These are phyloP conservation scores for Dunaliella salina DNA, from an alignment of 163 green algal genomes.

Conservation along the genomic window DNA sequence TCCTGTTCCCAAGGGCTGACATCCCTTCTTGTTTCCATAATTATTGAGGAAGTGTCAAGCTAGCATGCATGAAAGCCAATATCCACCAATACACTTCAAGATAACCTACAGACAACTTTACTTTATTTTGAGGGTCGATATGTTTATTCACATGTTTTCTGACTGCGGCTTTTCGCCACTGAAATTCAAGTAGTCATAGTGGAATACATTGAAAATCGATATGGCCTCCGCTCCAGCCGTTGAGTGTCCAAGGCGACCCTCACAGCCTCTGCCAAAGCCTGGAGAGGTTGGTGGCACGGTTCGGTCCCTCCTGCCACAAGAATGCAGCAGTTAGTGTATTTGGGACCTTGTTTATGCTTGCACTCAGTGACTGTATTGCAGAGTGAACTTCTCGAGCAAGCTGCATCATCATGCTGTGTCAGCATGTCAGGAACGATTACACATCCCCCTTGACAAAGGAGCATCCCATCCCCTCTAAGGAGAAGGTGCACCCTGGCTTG, in stretches of 20 bases:
- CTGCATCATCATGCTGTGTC: not conserved
- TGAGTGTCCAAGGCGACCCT: not conserved
- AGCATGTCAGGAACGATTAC: not conserved
- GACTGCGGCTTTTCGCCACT: not conserved
- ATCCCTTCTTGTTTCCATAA: not conserved
- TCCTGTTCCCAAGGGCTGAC: slow-evolving; percentile 24
- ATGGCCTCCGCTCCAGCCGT: not conserved
- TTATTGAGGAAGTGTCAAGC: too few relatives aligned
- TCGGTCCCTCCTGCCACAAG: too few relatives aligned
- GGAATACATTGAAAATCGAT: not conserved
- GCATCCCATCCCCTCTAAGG: not conserved
- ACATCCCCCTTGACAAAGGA: not conserved
- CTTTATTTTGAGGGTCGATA: not conserved
- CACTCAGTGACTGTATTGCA: not conserved
- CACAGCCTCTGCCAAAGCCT: not conserved
- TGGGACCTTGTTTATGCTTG: not conserved
- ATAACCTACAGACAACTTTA: not conserved
- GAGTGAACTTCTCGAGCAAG: not conserved
- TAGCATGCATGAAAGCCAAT: not conserved
- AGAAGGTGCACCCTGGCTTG: slow-evolving; percentile 16
- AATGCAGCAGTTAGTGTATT: too few relatives aligned
- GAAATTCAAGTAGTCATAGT: not conserved
- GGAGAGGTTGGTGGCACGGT: not conserved
- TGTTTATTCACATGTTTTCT: not conserved
- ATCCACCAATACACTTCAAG: not conserved